Evolutionary conservation across 2,329 filamentous ascomycete genomes (phyloP), one percentile per base, ranked within the genome.

Genomic region (Didymosphaeria variabile): DNA sequence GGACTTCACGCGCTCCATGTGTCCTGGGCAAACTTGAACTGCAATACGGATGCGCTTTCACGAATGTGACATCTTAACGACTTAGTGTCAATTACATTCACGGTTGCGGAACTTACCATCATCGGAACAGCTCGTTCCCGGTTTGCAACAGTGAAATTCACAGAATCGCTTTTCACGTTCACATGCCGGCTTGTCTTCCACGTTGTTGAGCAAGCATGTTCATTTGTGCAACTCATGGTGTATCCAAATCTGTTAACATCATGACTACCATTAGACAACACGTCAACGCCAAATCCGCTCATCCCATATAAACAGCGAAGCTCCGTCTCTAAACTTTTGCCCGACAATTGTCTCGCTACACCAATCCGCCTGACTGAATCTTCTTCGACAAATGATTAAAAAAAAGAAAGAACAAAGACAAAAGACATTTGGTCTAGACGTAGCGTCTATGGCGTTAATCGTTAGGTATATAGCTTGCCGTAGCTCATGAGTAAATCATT

Each of bases 401-500:
- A 54, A 66, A 74, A 71, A n/a, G n/a, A n/a, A n/a, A n/a, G n/a
- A n/a, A n/a, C n/a, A n/a, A 58, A 64, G 65, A 71, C 66, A 74
- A 72, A 59, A 64, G 65, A 71, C 66, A 72, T 67, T 61, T 74
- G 63, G 60, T 70, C 58, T 62, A 64, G 65, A 67, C 63, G 54
- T 65, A 61, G 63, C 61, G 68, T 74, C 68, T 67, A 58, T 66
- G 59, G 66, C 74, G 65, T 77, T 62, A 68, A 64, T 77, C 75
- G 63, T 77, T 61, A 73, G 45, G 64, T 63, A 55, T 57, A 60
- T 66, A 57, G 47, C 55, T 58, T 61, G 26, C 58, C 56, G 50
- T 59, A 49, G 59, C 60, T 67, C 63, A 56, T 45, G n/a, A 45
- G 23, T 72, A 66, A 61, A 58, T 71, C 62, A 64, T 73, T 63